Evolutionary conservation across 345 rosid species (phyloP).

Genomic region (Combretum micranthum): DNA sequence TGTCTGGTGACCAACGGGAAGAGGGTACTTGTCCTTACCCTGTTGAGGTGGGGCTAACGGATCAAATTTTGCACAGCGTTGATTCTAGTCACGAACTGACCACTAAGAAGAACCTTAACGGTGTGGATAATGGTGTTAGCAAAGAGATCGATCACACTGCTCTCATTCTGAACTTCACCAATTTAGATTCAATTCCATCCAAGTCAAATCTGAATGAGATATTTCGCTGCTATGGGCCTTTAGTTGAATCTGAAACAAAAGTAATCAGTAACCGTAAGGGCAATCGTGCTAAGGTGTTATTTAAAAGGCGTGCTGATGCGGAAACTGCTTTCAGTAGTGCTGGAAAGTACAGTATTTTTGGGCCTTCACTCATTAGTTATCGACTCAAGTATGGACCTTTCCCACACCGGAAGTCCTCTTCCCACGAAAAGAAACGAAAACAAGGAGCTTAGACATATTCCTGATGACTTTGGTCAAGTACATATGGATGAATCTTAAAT

Average conservation of each 20-base stretch:
- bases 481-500: no score
- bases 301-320: slow-evolving; percentile 41
- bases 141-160: slow-evolving; percentile 35
- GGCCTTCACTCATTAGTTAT: slow-evolving; percentile 35
- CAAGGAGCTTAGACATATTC: no score
- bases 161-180: slow-evolving; percentile 44
- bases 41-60: slow-evolving; percentile 9
- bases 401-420: no score
- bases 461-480: no score
- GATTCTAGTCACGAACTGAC: slow-evolving; percentile 16
- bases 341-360: slow-evolving; percentile 50
- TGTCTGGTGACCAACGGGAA: slow-evolving; percentile 10
- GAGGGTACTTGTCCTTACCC: slow-evolving; percentile 3
- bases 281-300: slow-evolving; percentile 50
- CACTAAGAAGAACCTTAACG: slow-evolving; percentile 11
- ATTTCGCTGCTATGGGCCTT: slow-evolving; percentile 44
- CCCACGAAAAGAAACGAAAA: no score
- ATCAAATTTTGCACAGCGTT: slow-evolving; percentile 1
- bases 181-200: slow-evolving; percentile 36
- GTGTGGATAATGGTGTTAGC: slow-evolving; percentile 12
- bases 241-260: slow-evolving; percentile 36
- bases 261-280: slow-evolving; percentile 43
- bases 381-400: no score
- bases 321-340: slow-evolving; percentile 60
- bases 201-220: slow-evolving; percentile 38